Evolutionary conservation across 371 early-diverging fungal genomes (phyloP).

Genomic region (Mucor circinelloides): DNA sequence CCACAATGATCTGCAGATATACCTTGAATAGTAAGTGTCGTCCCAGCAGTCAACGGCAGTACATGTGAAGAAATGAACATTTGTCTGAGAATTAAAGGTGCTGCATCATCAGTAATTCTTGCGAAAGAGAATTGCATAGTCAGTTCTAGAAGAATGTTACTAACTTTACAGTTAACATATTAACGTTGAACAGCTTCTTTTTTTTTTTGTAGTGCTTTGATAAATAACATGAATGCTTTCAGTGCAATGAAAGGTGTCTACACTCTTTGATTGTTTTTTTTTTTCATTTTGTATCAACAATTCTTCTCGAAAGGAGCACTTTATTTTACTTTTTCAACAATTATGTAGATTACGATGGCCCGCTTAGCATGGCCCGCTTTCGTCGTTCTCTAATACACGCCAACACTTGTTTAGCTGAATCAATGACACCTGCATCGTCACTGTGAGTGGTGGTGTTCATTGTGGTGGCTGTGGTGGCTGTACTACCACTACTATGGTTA

Average conservation of each 20-base stretch:
- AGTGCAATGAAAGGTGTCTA: no score
- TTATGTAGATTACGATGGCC: neutral
- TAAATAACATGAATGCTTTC: no score
- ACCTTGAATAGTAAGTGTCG: neutral
- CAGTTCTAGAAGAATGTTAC: no score
- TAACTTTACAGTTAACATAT: no score
- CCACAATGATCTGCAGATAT: neutral
- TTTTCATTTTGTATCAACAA: no score
- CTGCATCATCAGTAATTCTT: neutral
- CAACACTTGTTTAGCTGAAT: slow-evolving; percentile 25
- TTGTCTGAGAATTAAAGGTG: neutral
- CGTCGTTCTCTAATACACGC: slow-evolving; percentile 19
- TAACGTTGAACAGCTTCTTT: no score
- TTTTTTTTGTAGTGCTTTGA: no score
- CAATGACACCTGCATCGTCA: slow-evolving; percentile 4
- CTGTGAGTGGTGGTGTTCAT: neutral
- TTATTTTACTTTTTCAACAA: neutral
- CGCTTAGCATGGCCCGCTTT: slow-evolving; percentile 11
- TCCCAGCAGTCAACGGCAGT: no score
- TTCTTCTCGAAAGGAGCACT: no score
- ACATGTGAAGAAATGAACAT: no score
- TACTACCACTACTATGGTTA: neutral
- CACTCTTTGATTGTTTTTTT: no score
- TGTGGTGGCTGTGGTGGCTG: neutral
- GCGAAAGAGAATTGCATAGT: neutral